Percentiles rank a stretch among this genome's conserved stretches.
Conservation (phyloP, 768 basidiomycete genomes). For the Royoungia palumana region DNA sequence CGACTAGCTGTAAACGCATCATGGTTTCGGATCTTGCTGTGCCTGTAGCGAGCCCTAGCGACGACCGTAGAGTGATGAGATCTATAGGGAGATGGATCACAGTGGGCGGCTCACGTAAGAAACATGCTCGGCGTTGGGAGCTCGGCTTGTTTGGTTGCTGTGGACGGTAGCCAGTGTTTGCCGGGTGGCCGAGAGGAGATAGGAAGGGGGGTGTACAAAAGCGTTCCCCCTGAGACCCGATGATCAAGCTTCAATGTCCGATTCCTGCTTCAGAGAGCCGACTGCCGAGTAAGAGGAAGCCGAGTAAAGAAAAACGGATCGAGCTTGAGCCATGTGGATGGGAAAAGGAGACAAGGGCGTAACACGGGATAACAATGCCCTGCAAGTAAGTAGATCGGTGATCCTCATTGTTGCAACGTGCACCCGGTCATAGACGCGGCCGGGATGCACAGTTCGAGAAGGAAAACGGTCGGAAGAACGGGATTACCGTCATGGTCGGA, state of each 20-base stretch:
- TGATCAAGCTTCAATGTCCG: constrained; percentile 3
- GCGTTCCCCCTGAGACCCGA: neutral
- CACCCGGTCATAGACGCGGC: neutral
- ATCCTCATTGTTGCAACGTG: constrained; percentile 19
- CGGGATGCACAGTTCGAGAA: neutral
- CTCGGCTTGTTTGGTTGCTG: neutral
- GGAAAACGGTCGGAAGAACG: neutral
- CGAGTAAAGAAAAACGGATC: neutral
- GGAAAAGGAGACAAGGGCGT: constrained; percentile 1
- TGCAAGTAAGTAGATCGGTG: constrained; percentile 5
- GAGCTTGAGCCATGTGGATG: constrained; percentile 3
- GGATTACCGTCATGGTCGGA: neutral
- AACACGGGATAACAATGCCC: neutral
- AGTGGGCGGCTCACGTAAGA: neutral
- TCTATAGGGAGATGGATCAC: neutral
- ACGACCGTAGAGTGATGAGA: no score
- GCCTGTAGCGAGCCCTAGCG: no score
- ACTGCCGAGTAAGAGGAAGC: constrained; percentile 3
- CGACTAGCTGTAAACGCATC: no score
- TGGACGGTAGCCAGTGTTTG: constrained; percentile 6
- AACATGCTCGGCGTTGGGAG: neutral
- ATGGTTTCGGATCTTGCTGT: no score
- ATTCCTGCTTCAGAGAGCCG: constrained; percentile 2
- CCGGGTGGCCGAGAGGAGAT: constrained; percentile 10
- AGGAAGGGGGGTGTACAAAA: constrained; percentile 1